phyloP scores from a whole-genome alignment of 306 rosid genomes.

The Lupinus albus region DNA sequence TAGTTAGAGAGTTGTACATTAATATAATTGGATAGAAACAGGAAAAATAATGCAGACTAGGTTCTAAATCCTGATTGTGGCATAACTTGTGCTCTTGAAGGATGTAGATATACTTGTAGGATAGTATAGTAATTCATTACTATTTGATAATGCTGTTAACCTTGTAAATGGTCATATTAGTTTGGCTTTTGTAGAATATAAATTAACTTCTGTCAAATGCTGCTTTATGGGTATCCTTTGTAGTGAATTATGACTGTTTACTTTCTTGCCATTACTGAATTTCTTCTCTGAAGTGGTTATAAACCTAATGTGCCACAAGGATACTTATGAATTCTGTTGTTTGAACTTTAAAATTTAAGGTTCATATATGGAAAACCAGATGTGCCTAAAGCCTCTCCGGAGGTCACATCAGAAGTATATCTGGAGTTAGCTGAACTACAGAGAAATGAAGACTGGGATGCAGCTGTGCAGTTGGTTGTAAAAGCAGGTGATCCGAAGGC shows the following conservation, averaged over 20 bases:
- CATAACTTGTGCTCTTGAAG: conserved; percentile 24
- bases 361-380: conserved; percentile 89
- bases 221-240: conserved; percentile 28
- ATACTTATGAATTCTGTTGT: conserved; percentile 18
- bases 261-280: conserved; percentile 16
- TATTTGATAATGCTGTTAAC: conserved; percentile 15
- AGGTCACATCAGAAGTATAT: conserved; percentile 62
- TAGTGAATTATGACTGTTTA: conserved; percentile 25
- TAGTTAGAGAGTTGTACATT: conserved; percentile 20
- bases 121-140: conserved; percentile 28
- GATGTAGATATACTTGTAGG: conserved; percentile 11
- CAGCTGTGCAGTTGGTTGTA: conserved; percentile 85
- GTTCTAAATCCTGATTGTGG: conserved; percentile 19
- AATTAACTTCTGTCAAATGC: conserved; percentile 31
- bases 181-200: conserved; percentile 22
- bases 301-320: conserved; percentile 10
- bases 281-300: conserved; percentile 30
- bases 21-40: conserved; percentile 9
- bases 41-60: conserved; percentile 28
- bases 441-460: conserved; percentile 71
- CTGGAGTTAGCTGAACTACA: conserved; percentile 67
- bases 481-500: conserved; percentile 88
- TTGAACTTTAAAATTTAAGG: conserved; percentile 54
- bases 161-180: conserved; percentile 7
- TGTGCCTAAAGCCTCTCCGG: conserved; percentile 78